Percentiles rank a stretch among this genome's conserved stretches.
These are phyloP conservation scores for Aureobasidium mangrovei DNA, from an alignment of 2,329 filamentous ascomycete species.

Conservation along the genomic window DNA sequence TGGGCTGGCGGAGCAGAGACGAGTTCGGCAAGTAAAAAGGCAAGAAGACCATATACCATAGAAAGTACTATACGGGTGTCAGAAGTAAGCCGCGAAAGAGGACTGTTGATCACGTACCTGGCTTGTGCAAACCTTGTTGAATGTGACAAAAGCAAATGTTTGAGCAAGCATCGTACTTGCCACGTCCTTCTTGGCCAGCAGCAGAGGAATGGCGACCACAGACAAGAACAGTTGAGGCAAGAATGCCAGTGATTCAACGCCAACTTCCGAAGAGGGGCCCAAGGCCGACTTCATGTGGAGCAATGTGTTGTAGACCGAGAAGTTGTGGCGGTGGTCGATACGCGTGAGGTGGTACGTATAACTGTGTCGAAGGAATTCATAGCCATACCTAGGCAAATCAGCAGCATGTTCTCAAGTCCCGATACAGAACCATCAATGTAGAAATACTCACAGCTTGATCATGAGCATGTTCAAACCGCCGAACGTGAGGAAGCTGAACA, in stretches of 20 bases:
- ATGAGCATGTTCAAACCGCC: constrained; percentile 64
- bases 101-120: constrained; percentile 53
- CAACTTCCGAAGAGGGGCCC: constrained; percentile 33
- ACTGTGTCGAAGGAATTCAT: constrained; percentile 77
- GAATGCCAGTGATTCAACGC: constrained; percentile 75
- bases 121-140: constrained; percentile 98
- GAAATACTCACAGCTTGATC: constrained; percentile 56
- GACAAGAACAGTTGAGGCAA: constrained; percentile 78
- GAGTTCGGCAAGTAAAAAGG: constrained; percentile 83
- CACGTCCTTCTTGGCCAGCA: constrained; percentile 71
- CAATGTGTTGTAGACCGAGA: constrained; percentile 89
- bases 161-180: constrained; percentile 83
- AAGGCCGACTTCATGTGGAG: constrained; percentile 75
- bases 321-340: constrained; percentile 96
- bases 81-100: constrained; percentile 7
- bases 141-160: constrained; percentile 93
- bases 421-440: not conserved
- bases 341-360: constrained; percentile 88
- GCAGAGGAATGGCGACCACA: constrained; percentile 64
- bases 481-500: constrained; percentile 66
- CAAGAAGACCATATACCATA: constrained; percentile 94
- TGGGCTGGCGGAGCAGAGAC: constrained; percentile 53
- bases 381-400: constrained; percentile 53
- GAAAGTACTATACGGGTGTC: constrained; percentile 64
- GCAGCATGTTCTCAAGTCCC: not conserved